phyloP scores from a whole-genome alignment of 179 eudicot species.

The Nepenthes alata region DNA sequence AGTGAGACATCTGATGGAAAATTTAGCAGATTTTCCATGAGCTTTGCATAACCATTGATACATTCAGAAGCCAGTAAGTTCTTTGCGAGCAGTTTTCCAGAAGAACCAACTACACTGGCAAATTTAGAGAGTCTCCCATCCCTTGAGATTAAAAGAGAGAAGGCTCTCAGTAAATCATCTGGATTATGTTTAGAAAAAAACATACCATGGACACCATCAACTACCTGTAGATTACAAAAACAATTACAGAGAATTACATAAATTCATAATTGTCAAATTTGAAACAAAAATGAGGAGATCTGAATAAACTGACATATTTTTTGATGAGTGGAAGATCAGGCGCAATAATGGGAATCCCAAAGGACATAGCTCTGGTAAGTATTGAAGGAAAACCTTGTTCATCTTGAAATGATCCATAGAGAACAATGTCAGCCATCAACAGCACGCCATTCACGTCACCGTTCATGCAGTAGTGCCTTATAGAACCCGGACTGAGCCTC shows the following conservation, averaged over 20 bases:
- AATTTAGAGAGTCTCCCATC: slow-evolving; percentile 50
- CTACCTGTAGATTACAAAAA: slow-evolving; percentile 28
- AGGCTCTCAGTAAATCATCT: slow-evolving; percentile 52
- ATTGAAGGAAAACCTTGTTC: slow-evolving; percentile 81
- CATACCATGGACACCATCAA: slow-evolving; percentile 83
- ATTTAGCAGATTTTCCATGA: slow-evolving; percentile 58
- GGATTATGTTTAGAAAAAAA: slow-evolving; percentile 55
- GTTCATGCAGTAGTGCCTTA: slow-evolving; percentile 64
- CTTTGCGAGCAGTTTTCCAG: slow-evolving; percentile 69
- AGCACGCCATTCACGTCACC: slow-evolving; percentile 58
- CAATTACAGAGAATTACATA: neutral
- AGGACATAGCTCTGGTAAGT: slow-evolving; percentile 71
- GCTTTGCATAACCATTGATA: slow-evolving; percentile 51
- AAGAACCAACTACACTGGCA: slow-evolving; percentile 54
- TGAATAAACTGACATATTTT: slow-evolving; percentile 49
- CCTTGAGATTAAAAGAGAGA: slow-evolving; percentile 48
- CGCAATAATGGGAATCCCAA: slow-evolving; percentile 66
- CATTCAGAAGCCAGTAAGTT: slow-evolving; percentile 76
- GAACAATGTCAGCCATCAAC: slow-evolving; percentile 70
- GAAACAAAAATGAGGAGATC: slow-evolving; percentile 5
- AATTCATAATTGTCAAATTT: neutral
- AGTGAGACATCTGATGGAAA: slow-evolving; percentile 69
- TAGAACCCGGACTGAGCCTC: slow-evolving; percentile 53
- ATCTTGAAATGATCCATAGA: slow-evolving; percentile 77
- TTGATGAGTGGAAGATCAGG: slow-evolving; percentile 66